phyloP scores from a whole-genome alignment of 2,329 filamentous ascomycete species.

The Fusarium agapanthi region DNA sequence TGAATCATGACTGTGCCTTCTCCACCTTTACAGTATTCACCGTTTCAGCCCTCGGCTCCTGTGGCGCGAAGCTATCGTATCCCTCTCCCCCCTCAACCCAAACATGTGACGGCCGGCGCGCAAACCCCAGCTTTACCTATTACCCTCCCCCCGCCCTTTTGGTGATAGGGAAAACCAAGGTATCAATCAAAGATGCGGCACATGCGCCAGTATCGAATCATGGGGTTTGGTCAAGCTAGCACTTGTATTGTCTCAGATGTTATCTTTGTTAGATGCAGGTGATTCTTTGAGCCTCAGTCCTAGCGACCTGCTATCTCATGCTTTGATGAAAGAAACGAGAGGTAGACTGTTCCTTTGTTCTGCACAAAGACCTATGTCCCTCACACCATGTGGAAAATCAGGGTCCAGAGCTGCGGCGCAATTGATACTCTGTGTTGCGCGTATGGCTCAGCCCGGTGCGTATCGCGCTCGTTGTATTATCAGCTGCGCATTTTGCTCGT shows the following conservation, averaged over 20 bases:
- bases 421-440: neutral
- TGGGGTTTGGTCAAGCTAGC: slow-evolving; percentile 27
- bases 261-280: slow-evolving; percentile 25
- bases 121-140: slow-evolving; percentile 1
- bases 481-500: slow-evolving; percentile 19
- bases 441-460: slow-evolving; percentile 8
- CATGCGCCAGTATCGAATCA: slow-evolving; percentile 30
- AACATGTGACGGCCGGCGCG: neutral
- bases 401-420: slow-evolving; percentile 21
- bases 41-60: slow-evolving; percentile 9
- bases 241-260: slow-evolving; percentile 17
- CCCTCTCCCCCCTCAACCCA: neutral
- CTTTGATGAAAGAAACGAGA: neutral
- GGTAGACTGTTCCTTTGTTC: neutral
- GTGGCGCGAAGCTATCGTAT: slow-evolving; percentile 19
- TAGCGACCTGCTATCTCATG: neutral
- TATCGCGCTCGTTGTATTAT: neutral
- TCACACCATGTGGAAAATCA: slow-evolving; percentile 9
- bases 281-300: slow-evolving; percentile 15
- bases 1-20: slow-evolving; percentile 1
- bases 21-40: neutral
- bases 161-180: neutral
- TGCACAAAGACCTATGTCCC: neutral
- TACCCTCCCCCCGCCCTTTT: neutral
- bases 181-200: slow-evolving; percentile 7